These are phyloP conservation scores for Hylodesmum podocarpum DNA, from an alignment of 306 rosid genomes.

Conservation along the genomic window DNA sequence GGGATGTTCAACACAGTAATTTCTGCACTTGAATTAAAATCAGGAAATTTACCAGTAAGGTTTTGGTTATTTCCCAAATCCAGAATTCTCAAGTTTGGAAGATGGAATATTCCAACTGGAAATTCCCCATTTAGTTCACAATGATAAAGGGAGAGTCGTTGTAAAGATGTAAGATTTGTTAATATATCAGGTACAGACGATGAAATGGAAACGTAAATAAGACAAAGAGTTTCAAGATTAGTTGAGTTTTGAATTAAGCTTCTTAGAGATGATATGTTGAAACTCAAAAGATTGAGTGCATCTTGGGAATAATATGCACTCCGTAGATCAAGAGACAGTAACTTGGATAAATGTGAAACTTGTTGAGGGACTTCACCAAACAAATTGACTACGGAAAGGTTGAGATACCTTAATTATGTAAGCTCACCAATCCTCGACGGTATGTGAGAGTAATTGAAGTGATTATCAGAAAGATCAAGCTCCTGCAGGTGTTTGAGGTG, in stretches of 20 bases:
- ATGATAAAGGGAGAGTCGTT: rapidly evolving
- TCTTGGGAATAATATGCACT: too few species aligned
- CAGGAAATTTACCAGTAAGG: slow-evolving; percentile 37
- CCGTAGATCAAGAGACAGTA: background rate
- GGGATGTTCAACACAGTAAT: background rate
- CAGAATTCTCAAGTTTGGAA: slow-evolving; percentile 25
- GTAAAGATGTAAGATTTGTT: slow-evolving; percentile 30
- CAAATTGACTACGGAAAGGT: background rate
- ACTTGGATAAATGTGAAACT: slow-evolving; percentile 10
- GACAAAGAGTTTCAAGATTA: background rate
- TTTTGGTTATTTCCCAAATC: background rate
- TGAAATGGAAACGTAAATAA: background rate
- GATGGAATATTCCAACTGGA: slow-evolving; percentile 21
- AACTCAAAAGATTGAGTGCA: background rate
- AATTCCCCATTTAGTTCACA: slow-evolving; percentile 34
- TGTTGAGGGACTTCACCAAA: background rate
- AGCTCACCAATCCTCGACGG: slow-evolving; percentile 21
- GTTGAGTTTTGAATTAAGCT: slow-evolving; percentile 12
- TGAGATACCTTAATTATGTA: background rate
- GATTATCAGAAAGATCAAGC: slow-evolving; percentile 26
- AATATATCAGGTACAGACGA: slow-evolving; percentile 20
- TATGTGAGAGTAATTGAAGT: slow-evolving; percentile 32
- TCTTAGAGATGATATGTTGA: background rate
- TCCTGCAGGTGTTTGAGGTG: background rate
- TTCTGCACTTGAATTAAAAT: slow-evolving; percentile 13